Evolutionary conservation across 345 rosid genomes (phyloP).

Genomic region (Citrus medica): DNA sequence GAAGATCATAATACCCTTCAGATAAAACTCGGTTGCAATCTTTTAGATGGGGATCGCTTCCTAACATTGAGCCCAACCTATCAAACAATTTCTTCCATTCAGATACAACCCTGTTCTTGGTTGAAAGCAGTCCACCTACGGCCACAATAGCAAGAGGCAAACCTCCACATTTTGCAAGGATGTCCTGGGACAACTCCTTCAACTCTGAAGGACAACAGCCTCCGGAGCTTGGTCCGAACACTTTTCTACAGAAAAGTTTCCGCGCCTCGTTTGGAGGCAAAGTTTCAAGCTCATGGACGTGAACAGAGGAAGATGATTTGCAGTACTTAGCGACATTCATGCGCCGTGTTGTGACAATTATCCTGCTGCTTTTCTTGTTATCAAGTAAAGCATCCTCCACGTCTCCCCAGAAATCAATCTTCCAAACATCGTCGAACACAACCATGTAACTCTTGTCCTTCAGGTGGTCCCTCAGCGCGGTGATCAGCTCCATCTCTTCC

Average conservation of each 20-base stretch:
- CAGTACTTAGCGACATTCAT: neutral
- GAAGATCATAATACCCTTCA: conserved; percentile 22
- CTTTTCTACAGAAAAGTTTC: neutral
- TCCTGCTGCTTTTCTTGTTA: conserved; percentile 4
- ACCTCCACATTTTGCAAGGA: too few relatives aligned
- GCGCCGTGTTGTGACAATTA: conserved; percentile 15
- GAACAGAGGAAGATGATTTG: too few relatives aligned
- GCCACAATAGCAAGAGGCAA: neutral
- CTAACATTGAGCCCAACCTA: conserved; percentile 1
- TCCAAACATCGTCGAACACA: conserved; percentile 24
- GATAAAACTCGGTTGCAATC: conserved; percentile 5
- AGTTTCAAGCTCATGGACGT: neutral
- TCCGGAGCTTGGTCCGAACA: too few relatives aligned
- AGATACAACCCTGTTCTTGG: neutral
- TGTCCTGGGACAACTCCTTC: too few relatives aligned
- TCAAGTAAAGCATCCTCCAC: conserved; percentile 17
- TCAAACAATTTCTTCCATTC: conserved; percentile 14
- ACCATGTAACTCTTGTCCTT: conserved; percentile 12
- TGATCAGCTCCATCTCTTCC: conserved; percentile 6
- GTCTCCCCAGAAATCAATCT: conserved; percentile 12
- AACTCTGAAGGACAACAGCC: too few relatives aligned
- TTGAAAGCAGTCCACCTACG: conserved; percentile 11
- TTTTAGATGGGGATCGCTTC: neutral
- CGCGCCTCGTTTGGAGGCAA: neutral
- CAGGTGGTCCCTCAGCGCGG: conserved; percentile 1